These are phyloP conservation scores for Scleroderma bovista DNA, from an alignment of 768 basidiomycete genomes.

Conservation along the genomic window DNA sequence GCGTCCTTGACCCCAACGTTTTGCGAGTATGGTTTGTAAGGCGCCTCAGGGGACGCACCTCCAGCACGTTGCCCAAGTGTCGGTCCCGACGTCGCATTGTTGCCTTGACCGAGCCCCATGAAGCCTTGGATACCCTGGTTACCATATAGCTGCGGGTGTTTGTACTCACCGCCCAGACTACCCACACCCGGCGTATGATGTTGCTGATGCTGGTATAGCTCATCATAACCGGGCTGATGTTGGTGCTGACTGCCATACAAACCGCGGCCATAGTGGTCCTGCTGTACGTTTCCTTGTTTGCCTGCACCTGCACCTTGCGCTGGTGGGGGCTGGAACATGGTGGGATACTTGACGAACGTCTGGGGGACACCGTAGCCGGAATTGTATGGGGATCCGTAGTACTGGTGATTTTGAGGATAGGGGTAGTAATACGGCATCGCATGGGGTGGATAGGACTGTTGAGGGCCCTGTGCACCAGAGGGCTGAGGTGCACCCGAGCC, in stretches of 20 bases:
- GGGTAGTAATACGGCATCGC: conserved; percentile 46
- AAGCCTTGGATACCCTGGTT: conserved; percentile 64
- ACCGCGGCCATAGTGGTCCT: conserved; percentile 57
- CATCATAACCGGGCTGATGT: conserved; percentile 46
- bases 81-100: conserved; percentile 40
- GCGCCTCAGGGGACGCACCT: conserved; percentile 60
- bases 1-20: conserved; percentile 55
- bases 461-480: conserved; percentile 55
- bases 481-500: conserved; percentile 51
- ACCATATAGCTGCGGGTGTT: conserved; percentile 41
- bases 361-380: conserved; percentile 53
- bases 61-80: conserved; percentile 38
- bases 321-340: conserved; percentile 70
- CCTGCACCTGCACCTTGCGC: conserved; percentile 58
- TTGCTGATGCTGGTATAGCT: conserved; percentile 51
- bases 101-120: conserved; percentile 54
- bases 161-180: conserved; percentile 39
- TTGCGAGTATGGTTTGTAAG: conserved; percentile 69
- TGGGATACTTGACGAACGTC: conserved; percentile 71
- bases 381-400: conserved; percentile 68
- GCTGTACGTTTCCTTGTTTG: conserved; percentile 60
- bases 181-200: conserved; percentile 46
- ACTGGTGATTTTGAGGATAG: conserved; percentile 67
- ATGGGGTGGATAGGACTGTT: conserved; percentile 62
- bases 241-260: conserved; percentile 49